Base-by-base conservation (phyloP, 129 eudicot species). In the Helianthus tuberosus region DNA sequence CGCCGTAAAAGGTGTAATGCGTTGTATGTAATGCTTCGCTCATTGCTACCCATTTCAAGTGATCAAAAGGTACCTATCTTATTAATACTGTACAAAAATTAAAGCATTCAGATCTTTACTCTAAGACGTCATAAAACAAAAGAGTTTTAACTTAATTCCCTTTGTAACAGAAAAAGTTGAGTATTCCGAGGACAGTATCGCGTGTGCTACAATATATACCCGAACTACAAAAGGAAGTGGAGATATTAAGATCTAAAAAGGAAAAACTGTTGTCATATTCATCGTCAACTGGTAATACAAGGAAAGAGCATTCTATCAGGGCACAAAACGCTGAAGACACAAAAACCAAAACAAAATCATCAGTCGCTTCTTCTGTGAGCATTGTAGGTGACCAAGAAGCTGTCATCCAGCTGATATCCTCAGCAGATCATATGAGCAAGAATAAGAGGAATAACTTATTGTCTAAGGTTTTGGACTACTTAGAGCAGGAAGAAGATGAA, bases 221-320 rank as follows among this genome's bases (percentile, higher is more conserved):
- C 3, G 76, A 84, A 71, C 59, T 84, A 52, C 77, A 76, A 70
- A 84, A 72, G 68, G 88, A 80, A 72, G 80, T 80, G 32, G 80
- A 72, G 25, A 46, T n/a, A 16, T 71, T 84, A 15, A 16, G 38
- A 13, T 17, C 44, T 4, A 72, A 73, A 47, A 84, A 80, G 60
- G 76, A 80, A 53, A 70, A 4, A 48, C 20, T 70, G 17, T 25
- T 25, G 53, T 66, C 54, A 9, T 6, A 43, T 43, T 43, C 36
- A 32, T 32, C 5, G 2, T 32, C 36, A 32, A 32, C 36, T 32
- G 36, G 36, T 8, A 38, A 16, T 64, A 25, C 39, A 16, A 7
- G 0, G 7, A 27, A 8, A 16, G 32, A 16, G 48, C 49, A 55
- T 44, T 11, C 12, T 16, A 68, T 32, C 29, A 50, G 15, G 46